These are phyloP conservation scores for Solanum lignicaule DNA, from an alignment of 257 asterid genomes.

Conservation along the genomic window DNA sequence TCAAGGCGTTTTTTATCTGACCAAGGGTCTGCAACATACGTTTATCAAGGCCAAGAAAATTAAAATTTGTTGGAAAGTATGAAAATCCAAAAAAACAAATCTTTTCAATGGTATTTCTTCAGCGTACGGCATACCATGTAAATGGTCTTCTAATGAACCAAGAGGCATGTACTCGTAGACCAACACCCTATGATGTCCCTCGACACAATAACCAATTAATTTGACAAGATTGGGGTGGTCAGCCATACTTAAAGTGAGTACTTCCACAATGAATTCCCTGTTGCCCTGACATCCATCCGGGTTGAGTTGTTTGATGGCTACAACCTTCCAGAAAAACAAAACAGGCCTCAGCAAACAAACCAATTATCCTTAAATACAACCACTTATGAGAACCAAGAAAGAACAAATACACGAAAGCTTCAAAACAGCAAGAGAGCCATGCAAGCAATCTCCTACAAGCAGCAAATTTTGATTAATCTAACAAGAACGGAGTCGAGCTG, in stretches of 20 bases:
- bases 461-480: neutral
- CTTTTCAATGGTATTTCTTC: neutral
- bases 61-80: neutral
- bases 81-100: neutral
- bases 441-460: neutral
- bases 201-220: conserved; percentile 62
- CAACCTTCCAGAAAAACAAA: conserved; percentile 17
- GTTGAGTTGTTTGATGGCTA: conserved; percentile 72
- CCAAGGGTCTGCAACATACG: conserved; percentile 20
- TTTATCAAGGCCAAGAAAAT: neutral
- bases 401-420: neutral
- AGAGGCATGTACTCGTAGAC: conserved; percentile 77
- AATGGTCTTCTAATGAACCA: conserved; percentile 75
- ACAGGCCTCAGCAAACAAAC: neutral
- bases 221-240: conserved; percentile 67
- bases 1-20: conserved; percentile 27
- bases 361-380: neutral
- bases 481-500: conserved; percentile 1
- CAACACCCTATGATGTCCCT: conserved; percentile 59
- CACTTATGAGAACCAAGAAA: neutral
- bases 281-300: conserved; percentile 61
- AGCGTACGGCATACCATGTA: conserved; percentile 32
- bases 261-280: conserved; percentile 66
- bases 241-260: conserved; percentile 41
- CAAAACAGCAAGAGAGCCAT: neutral